Evolutionary conservation across 768 basidiomycete genomes (phyloP), one percentile per base, ranked within the genome.

Genomic region (Termitomyces bulborhizus): DNA sequence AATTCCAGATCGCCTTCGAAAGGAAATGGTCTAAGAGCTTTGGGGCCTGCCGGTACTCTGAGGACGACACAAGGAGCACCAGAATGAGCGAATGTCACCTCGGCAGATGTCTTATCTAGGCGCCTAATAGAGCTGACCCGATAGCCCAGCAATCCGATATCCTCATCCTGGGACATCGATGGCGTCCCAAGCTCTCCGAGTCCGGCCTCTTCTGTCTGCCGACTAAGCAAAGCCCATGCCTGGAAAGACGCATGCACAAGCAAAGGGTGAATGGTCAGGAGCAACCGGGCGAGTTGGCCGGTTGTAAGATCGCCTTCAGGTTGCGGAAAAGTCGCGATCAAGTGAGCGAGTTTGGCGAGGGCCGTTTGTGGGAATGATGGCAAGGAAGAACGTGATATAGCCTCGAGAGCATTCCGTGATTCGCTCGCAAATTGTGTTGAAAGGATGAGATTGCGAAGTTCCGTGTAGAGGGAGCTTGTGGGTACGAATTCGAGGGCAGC

Each of bases 281-380:
- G 58, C 1, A 87, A 67, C 3, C 80, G 72, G 1, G 80, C 76
- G 12, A 86, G 77, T 60, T 83, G 80, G 2, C 65, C 66, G 0
- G 82, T 73, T 1, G 77, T 63, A 1, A 80, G 66, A 4, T 56
- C 31, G 0, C 65, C 16, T 6, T 37, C 64, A 1, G 76, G 73
- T 0, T 80, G 75, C 0, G 82, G 83, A 60, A 86, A 87, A 15
- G 64, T 65, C 2, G 73, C 60, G 3, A 78, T 53, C 0, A 87
- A 70, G 0, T 65, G 64, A 6, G 69, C 63, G 3, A 85, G 74
- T 62, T 85, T 85, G 18, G 66, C 66, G 4, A 85, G 66, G 0
- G 84, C 77, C 0, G 83, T 86, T 65, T 87, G 85, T 0, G 85
- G 84, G 62, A 87, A 87, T 0, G 83, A 76, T 0, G 80, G 79